A percentile compares a stretch with the other conserved stretches of the same genome.
Evolutionary conservation across 2,329 filamentous ascomycete genomes (phyloP).

Genomic region (Arthroderma sp.): DNA sequence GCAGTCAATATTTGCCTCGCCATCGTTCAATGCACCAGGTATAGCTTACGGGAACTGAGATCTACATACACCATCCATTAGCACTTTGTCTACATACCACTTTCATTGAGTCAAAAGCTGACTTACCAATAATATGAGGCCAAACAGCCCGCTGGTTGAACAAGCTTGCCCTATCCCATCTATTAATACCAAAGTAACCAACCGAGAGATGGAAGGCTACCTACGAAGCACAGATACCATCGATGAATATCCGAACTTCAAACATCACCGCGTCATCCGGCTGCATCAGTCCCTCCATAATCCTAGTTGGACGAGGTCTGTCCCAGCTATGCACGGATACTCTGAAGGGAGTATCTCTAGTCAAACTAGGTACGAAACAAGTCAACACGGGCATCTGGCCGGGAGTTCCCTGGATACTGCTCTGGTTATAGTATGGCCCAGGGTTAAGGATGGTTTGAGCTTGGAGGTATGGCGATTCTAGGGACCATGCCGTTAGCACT

Average conservation of each 20-base stretch:
- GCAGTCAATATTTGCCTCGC: constrained; percentile 29
- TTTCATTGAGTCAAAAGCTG: not conserved
- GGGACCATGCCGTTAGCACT: constrained; percentile 6
- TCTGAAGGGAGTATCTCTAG: constrained; percentile 48
- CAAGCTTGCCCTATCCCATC: constrained; percentile 40
- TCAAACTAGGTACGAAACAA: constrained; percentile 57
- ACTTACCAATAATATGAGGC: constrained; percentile 43
- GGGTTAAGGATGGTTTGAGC: constrained; percentile 31
- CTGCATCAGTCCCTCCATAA: constrained; percentile 46
- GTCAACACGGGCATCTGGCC: constrained; percentile 53
- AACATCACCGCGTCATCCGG: constrained; percentile 47
- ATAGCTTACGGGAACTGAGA: constrained; percentile 25
- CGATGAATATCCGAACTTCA: constrained; percentile 56
- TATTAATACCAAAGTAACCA: not conserved
- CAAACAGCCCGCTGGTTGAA: constrained; percentile 42
- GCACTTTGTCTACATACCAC: not conserved
- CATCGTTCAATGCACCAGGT: not conserved
- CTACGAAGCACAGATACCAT: constrained; percentile 54
- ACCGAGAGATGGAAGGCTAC: constrained; percentile 16
- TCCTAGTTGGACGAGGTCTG: constrained; percentile 47
- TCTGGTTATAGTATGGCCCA: constrained; percentile 17
- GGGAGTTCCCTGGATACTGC: constrained; percentile 15
- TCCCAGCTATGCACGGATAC: constrained; percentile 68
- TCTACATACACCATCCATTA: constrained; percentile 18
- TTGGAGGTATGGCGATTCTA: constrained; percentile 44